Evolutionary conservation across 768 basidiomycete species (phyloP), one percentile per base, ranked within the genome.

Genomic region (Leucocoprinus birnbaumii): DNA sequence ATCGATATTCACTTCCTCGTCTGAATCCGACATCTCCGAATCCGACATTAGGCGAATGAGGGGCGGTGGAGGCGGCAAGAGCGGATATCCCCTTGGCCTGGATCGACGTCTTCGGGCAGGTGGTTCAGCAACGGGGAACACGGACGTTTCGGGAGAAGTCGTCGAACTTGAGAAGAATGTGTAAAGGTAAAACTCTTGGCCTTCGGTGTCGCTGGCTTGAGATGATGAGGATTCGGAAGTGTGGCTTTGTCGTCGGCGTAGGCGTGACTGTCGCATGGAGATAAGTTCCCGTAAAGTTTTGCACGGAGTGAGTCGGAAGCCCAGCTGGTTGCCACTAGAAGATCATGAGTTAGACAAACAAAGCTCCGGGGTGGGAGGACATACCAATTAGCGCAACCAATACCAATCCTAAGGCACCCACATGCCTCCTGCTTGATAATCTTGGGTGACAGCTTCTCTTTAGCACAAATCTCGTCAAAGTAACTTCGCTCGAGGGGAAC

Each of bases 251-350:
- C 38, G 49, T 19, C 21, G 55, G 27, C 61, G 52, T 16, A 44
- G 37, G 35, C 44, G 52, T 1, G 44, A 38, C 38, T 65, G 49
- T 62, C 59, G 25, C 44, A 45, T 24, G 43, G 38, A 60, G 51
- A 61, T 72, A 68, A 35, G 80, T 65, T 43, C 76, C 74, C 40
- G 79, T 78, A 11, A 76, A 76, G 77, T 78, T 61, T 78, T 77
- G 60, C 86, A 86, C 1, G 83, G 84, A 34, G 75, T 76, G 61
- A 80, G 85, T 25, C 84, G 75, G 4, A 78, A 84, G 24, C 86
- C 86, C 10, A 88, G 71, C 3, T 82, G 71, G 55, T 86, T 88
- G 0, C 86, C 86, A 58, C 85, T 86, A 58, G 4, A 38, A 38
- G n/a, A 4, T 11, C 16, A n/a, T 22, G 42, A 11, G 40, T 19